Conservation (phyloP, 371 early-diverging fungal genomes). For the Catenaria anguillulae region DNA sequence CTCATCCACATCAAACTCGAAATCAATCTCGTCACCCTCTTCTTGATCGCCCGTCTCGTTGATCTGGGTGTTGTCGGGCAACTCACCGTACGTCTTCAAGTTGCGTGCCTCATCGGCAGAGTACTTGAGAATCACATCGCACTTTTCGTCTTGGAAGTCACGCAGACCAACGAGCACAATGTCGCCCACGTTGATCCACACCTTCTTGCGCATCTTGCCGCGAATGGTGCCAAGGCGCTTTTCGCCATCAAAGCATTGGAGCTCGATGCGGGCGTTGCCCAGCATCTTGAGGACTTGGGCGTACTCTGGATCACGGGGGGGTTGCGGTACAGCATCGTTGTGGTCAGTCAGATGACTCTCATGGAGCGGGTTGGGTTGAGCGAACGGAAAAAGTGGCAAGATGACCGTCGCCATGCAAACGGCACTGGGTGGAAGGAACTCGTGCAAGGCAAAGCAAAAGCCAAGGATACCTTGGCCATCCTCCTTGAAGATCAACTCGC, state of each 20-base stretch:
- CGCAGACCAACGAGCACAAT: constrained; percentile 86
- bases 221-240: constrained; percentile 92
- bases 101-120: constrained; percentile 94
- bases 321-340: background rate
- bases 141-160: constrained; percentile 93
- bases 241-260: constrained; percentile 84
- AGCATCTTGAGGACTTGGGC: constrained; percentile 89
- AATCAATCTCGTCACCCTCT: constrained; percentile 57
- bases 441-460: too few relatives aligned
- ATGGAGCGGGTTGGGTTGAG: background rate
- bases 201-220: constrained; percentile 96
- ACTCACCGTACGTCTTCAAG: constrained; percentile 86
- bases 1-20: constrained; percentile 86
- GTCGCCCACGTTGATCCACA: constrained; percentile 94
- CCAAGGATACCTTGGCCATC: constrained; percentile 64
- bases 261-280: constrained; percentile 93
- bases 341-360: background rate
- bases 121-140: constrained; percentile 96
- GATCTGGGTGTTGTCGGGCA: constrained; percentile 80
- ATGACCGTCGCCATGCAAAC: too few relatives aligned
- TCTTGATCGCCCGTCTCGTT: constrained; percentile 59
- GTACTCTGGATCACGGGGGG: constrained; percentile 74
- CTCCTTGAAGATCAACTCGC: constrained; percentile 86
- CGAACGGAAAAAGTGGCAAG: too few relatives aligned
- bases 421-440: too few relatives aligned